A percentile compares a stretch with the other conserved stretches of the same genome.
Evolutionary conservation across 129 eudicot species (phyloP).

Genomic region (Arctium minus): DNA sequence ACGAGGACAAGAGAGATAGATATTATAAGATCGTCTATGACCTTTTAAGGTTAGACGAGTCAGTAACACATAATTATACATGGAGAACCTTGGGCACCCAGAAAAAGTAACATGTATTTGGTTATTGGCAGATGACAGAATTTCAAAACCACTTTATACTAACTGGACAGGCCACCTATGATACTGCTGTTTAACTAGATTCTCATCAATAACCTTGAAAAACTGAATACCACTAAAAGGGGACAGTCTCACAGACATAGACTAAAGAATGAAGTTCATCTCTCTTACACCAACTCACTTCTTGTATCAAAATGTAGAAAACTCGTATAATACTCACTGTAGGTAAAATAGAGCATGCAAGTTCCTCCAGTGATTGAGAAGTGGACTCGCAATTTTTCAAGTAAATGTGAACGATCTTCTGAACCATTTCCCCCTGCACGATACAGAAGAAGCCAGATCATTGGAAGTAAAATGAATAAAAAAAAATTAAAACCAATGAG

Average conservation of each 20-base stretch:
- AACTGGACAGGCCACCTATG: background rate
- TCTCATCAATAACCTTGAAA: no score
- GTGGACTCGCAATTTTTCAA: conserved; percentile 60
- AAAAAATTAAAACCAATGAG: background rate
- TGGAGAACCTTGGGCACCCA: background rate
- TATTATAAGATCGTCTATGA: background rate
- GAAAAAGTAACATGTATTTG: no score
- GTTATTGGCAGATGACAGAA: background rate
- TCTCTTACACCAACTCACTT: background rate
- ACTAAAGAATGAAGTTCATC: background rate
- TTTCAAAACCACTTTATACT: background rate
- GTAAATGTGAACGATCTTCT: conserved; percentile 66
- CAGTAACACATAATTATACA: background rate
- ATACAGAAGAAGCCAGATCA: conserved; percentile 10
- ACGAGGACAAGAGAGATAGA: no score
- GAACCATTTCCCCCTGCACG: conserved; percentile 68
- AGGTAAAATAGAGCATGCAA: conserved; percentile 71
- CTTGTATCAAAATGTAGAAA: background rate
- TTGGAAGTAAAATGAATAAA: background rate
- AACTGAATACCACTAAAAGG: background rate
- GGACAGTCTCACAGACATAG: background rate
- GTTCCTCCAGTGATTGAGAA: conserved; percentile 52
- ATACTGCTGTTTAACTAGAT: background rate
- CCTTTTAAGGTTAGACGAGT: background rate
- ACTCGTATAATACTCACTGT: conserved; percentile 35